Conservation (phyloP, 2,329 filamentous ascomycete species). For the Calonectria honghensis region DNA sequence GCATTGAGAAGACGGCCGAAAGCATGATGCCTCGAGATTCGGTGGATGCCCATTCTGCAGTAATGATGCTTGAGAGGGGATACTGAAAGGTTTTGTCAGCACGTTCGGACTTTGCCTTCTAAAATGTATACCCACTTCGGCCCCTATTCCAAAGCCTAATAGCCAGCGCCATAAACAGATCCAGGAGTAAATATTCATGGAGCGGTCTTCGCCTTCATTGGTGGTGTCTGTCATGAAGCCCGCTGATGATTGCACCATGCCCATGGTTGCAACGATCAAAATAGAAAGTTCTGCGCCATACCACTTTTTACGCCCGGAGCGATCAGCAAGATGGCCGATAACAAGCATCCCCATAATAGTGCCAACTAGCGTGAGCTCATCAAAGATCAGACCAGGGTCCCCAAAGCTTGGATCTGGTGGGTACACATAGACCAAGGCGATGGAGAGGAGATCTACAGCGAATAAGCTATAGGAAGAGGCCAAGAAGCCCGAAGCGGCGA, state of each 20-base stretch:
- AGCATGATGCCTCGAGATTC: constrained; percentile 28
- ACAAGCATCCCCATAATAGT: constrained; percentile 42
- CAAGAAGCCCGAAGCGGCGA: constrained; percentile 41
- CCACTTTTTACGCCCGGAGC: constrained; percentile 37
- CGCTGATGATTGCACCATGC: constrained; percentile 38
- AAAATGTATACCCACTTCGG: constrained; percentile 32
- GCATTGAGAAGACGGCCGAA: constrained; percentile 23
- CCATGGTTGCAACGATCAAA: constrained; percentile 38
- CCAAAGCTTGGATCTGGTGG: background rate
- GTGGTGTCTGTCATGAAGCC: constrained; percentile 18
- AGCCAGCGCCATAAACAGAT: constrained; percentile 37
- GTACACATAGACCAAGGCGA: constrained; percentile 38
- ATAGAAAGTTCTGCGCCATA: constrained; percentile 38
- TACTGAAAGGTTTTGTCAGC: constrained; percentile 1
- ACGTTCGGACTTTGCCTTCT: background rate
- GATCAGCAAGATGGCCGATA: constrained; percentile 37
- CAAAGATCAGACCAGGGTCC: constrained; percentile 28
- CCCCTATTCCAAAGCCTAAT: constrained; percentile 41
- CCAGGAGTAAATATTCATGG: constrained; percentile 43
- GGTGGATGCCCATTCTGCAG: constrained; percentile 32
- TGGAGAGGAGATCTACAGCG: constrained; percentile 37
- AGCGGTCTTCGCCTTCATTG: background rate
- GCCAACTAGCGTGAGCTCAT: constrained; percentile 38
- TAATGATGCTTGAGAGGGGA: constrained; percentile 15
- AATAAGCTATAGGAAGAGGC: constrained; percentile 41